phyloP scores from a whole-genome alignment of 805 yeast genomes.

The Candida endomychidarum region DNA sequence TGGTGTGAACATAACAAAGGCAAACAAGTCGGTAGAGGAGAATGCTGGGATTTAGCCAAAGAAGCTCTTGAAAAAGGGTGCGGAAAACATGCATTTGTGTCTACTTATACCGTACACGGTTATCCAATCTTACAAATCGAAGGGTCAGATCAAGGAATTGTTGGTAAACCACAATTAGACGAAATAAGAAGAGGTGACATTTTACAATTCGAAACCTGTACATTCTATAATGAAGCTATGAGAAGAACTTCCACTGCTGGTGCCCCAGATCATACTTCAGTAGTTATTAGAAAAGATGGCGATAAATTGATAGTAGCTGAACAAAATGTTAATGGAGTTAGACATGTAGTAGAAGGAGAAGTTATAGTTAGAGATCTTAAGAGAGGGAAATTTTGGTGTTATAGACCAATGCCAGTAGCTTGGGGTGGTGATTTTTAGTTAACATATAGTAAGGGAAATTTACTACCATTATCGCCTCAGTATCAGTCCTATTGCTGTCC shows the following conservation, averaged over 20 bases:
- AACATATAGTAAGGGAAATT: no score
- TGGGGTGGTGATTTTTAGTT: conserved; percentile 38
- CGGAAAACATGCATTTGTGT: conserved; percentile 57
- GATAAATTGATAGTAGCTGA: conserved; percentile 41
- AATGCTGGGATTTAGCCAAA: conserved; percentile 61
- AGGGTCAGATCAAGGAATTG: conserved; percentile 19
- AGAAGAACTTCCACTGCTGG: conserved; percentile 44
- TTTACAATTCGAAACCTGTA: conserved; percentile 46
- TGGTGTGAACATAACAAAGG: conserved; percentile 55
- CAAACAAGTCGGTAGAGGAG: conserved; percentile 52
- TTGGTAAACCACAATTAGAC: conserved; percentile 32
- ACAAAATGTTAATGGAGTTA: conserved; percentile 49
- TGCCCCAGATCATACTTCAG: conserved; percentile 53
- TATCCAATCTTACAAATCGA: conserved; percentile 33
- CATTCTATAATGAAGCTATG: conserved; percentile 34
- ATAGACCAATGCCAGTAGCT: conserved; percentile 46
- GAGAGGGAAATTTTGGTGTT: conserved; percentile 46
- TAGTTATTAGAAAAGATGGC: conserved; percentile 29
- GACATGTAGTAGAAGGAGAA: conserved; percentile 40
- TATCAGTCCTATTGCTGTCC: no score
- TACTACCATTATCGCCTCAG: no score
- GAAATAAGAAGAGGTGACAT: conserved; percentile 55
- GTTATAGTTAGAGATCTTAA: conserved; percentile 35
- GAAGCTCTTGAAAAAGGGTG: conserved; percentile 54
- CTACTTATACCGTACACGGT: conserved; percentile 49